Evolutionary conservation across 805 yeast species (phyloP), one percentile per base, ranked within the genome.

Genomic region (Candida germanica): DNA sequence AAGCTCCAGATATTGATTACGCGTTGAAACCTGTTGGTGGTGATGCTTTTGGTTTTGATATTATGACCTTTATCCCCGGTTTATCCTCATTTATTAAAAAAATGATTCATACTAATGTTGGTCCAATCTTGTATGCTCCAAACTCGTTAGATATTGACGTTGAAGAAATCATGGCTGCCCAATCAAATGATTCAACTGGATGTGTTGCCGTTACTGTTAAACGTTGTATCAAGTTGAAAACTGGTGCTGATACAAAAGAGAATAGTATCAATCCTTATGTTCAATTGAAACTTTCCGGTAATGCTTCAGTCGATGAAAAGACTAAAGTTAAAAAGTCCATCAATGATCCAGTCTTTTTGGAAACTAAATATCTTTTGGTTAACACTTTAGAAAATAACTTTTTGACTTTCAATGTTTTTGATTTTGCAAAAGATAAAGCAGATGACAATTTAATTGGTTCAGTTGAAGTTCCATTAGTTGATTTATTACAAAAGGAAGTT

Each of bases 21-120:
- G 82, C 79, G 14, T 73, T 85, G 66, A 85, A 85, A 55, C 95
- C 95, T 7, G 83, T 85, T 35, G 93, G 93, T 56, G 93, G 94
- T 63, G 91, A 85, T 55, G 80, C 89, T n/a, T 71, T 85, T 42
- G 95, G 95, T 43, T 53, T 85, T 29, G 95, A 85, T 62, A 75
- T 85, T 48, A 85, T 85, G 94, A 79, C 89, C 3, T 71, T 84
- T 48, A 73, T 85, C 45, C 95, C 95, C 3, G 93, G 93, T 43
- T 74, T 85, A 53, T 73, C 86, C 16, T 66, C 79, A 3, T 79
- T 84, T 51, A 88, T 85, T 36, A 83, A 80, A 44, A 69, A 73
- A 15, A 69, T 81, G 56, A 77, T 85, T 52, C 83, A 85, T 58
- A 63, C 84, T 32, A 81, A 65, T 46, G 77, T 80, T 50, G 80